Evolutionary conservation across 352 stramenopile species (phyloP).

Genomic region (Pythium sukuiense): DNA sequence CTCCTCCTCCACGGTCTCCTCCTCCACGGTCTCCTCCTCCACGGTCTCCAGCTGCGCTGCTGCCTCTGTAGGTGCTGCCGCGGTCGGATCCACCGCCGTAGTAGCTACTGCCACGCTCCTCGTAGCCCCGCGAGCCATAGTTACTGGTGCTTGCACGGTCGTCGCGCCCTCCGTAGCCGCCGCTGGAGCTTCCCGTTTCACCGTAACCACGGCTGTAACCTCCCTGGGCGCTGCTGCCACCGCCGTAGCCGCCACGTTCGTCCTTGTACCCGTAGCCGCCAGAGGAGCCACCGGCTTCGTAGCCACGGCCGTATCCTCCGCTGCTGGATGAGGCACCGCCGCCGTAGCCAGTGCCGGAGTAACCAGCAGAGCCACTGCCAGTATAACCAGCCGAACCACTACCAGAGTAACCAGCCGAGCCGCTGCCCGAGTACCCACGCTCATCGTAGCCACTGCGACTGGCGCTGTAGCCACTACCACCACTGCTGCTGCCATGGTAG

Average conservation of each 20-base stretch:
- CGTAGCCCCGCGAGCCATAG: constrained; percentile 25
- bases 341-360: constrained; percentile 17
- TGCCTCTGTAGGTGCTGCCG: constrained; percentile 14
- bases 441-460: constrained; percentile 34
- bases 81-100: constrained; percentile 23
- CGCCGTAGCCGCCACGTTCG: constrained; percentile 34
- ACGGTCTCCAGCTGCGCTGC: neutral
- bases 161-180: constrained; percentile 25
- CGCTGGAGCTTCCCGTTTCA: constrained; percentile 4
- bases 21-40: constrained; percentile 19
- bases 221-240: neutral
- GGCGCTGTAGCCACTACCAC: constrained; percentile 16
- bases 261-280: constrained; percentile 22
- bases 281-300: constrained; percentile 15
- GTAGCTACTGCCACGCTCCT: constrained; percentile 18
- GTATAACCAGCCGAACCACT: constrained; percentile 24
- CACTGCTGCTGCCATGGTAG: constrained; percentile 19
- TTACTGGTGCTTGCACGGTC: constrained; percentile 19
- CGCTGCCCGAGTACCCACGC: constrained; percentile 21
- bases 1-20: constrained; percentile 22
- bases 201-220: constrained; percentile 24
- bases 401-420: constrained; percentile 5
- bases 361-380: constrained; percentile 8
- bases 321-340: constrained; percentile 17
- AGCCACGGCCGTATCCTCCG: constrained; percentile 25